A percentile compares a stretch with the other conserved stretches of the same genome.
Conservation (phyloP, 208 protist genomes). For the Trypanosoma congolense region DNA sequence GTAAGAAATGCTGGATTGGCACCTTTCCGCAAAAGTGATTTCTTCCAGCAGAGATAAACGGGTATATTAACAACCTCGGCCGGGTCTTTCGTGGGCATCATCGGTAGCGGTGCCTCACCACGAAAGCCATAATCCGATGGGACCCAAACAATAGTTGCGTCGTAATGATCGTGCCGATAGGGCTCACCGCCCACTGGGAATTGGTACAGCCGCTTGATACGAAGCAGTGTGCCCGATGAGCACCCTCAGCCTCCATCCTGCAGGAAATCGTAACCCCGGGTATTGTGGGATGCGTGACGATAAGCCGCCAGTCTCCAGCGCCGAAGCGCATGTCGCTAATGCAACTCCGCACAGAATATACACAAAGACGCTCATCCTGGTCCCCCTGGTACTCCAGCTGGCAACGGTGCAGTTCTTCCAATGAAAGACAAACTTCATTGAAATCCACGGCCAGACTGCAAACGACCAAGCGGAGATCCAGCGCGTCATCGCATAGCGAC, state of each 20-base stretch:
- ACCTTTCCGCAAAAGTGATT: slow-evolving; percentile 10
- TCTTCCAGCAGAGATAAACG: slow-evolving; percentile 41
- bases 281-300: slow-evolving; percentile 27
- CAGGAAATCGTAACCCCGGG: slow-evolving; percentile 20
- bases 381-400: neutral
- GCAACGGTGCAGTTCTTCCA: slow-evolving; percentile 2
- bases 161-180: slow-evolving; percentile 40
- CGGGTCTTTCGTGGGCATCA: slow-evolving; percentile 22
- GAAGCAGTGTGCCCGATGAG: slow-evolving; percentile 7
- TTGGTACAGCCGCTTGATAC: slow-evolving; percentile 21
- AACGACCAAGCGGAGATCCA: slow-evolving; percentile 11
- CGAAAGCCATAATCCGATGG: slow-evolving; percentile 46
- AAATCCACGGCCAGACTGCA: neutral
- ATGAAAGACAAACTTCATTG: slow-evolving; percentile 5
- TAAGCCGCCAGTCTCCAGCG: slow-evolving; percentile 19
- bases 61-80: slow-evolving; percentile 26
- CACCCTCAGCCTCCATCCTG: slow-evolving; percentile 9
- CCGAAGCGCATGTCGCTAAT: slow-evolving; percentile 19
- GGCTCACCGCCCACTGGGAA: slow-evolving; percentile 27
- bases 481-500: slow-evolving; percentile 13
- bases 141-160: slow-evolving; percentile 51
- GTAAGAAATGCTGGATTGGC: slow-evolving; percentile 43
- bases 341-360: slow-evolving; percentile 5
- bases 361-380: neutral
- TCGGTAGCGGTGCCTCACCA: neutral